Evolutionary conservation across 2,329 filamentous ascomycete genomes (phyloP).

Genomic region (Pestalotiopsis sp.): DNA sequence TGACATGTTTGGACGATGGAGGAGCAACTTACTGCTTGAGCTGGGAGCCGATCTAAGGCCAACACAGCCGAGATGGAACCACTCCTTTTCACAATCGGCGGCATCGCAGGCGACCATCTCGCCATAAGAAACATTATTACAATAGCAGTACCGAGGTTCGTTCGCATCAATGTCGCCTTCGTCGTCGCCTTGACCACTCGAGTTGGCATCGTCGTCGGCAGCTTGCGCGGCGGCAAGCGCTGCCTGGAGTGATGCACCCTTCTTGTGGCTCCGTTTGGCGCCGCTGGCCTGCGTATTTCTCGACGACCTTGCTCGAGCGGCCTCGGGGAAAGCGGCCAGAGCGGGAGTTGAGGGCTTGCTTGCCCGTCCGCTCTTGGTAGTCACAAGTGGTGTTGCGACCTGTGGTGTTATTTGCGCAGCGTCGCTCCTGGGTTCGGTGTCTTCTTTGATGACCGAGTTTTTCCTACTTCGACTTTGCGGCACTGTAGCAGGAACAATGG

Average conservation of each 20-base stretch:
- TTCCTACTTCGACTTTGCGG: constrained; percentile 37
- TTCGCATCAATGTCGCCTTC: constrained; percentile 69
- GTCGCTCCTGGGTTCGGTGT: constrained; percentile 47
- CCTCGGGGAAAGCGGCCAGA: constrained; percentile 61
- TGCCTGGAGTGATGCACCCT: constrained; percentile 47
- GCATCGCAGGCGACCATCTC: constrained; percentile 85
- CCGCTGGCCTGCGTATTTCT: constrained; percentile 43
- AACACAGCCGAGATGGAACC: constrained; percentile 84
- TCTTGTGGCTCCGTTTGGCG: constrained; percentile 62
- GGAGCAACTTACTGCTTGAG: constrained; percentile 65
- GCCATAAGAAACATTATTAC: constrained; percentile 78
- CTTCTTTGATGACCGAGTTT: constrained; percentile 47
- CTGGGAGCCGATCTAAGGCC: constrained; percentile 79
- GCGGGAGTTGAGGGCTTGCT: constrained; percentile 70
- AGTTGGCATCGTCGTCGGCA: constrained; percentile 47
- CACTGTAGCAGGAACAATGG: constrained; percentile 26
- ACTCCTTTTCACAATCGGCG: constrained; percentile 72
- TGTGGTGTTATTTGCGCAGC: constrained; percentile 36
- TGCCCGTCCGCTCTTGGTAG: constrained; percentile 66
- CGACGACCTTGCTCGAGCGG: constrained; percentile 55
- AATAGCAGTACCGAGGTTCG: constrained; percentile 79
- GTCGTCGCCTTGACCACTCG: constrained; percentile 46
- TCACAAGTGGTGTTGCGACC: constrained; percentile 45
- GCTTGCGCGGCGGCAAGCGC: constrained; percentile 42
- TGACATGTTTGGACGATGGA: neutral